Base-by-base conservation (phyloP, 257 asterid species). In the Rubia yunnanensis region DNA sequence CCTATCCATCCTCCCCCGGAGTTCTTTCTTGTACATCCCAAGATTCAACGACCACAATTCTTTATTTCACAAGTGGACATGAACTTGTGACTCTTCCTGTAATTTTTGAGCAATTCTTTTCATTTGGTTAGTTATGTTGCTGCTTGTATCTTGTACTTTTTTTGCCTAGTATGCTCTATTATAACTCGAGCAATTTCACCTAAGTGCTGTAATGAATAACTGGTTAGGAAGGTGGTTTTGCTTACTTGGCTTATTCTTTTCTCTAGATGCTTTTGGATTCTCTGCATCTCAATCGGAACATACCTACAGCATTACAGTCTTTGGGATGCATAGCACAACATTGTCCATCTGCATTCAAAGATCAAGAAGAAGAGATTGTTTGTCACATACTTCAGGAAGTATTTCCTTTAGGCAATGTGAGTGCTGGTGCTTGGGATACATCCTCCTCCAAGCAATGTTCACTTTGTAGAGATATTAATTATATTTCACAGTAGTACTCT, bases 301-400 rank as follows among this genome's bases (percentile, higher is more conserved):
- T 74, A 73, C 87, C 91, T 23, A 82, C 96, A 38, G 84, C 85
- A 31, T 81, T 91, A 83, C 94, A 91, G 84, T 88, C 96, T 70
- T 70, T 91, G 64, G 96, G 98, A 70, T 88, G 98, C 68, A 65
- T 88, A 77, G 89, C 95, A 34, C 98, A 86, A 57, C 75, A 83
- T 74, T 88, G 82, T 20, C 61, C 72, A 70, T 79, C 85, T 65
- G 72, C 91, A 71, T 84, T 78, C 75, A 89, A 82, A 76, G 78
- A 76, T 70, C 86, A 80, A n/a, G 94, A 82, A 74, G 72, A 79
- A 62, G 84, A 64, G 78, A 79, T 88, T 67, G 64, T 79, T 48
- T 50, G 67, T 49, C 81, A 78, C 73, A 86, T 88, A 67, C 64
- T 81, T 65, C 85, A 86, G 76, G 82, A 85, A 75, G 75, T 91